phyloP scores from a whole-genome alignment of 78 protist genomes.

The Chrysochromulina parva region DNA sequence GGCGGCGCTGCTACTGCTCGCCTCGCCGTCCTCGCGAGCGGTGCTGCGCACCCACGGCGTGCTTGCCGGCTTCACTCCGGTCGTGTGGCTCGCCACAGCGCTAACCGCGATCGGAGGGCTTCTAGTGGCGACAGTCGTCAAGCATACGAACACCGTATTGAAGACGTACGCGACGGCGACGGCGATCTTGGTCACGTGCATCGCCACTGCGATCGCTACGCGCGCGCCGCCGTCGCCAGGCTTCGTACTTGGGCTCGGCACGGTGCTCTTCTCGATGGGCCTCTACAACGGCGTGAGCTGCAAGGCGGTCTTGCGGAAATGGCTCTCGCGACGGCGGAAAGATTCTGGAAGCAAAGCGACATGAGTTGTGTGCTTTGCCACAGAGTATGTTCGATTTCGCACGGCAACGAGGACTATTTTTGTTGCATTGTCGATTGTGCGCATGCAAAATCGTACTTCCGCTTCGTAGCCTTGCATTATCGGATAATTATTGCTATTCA shows the following conservation, averaged over 20 bases:
- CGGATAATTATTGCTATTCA: too few species aligned
- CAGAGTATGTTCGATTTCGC: too few species aligned
- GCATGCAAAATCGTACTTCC: too few species aligned
- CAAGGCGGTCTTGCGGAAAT: too few species aligned
- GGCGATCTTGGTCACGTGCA: not conserved
- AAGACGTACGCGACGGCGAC: slow-evolving; percentile 20
- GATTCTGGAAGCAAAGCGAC: too few species aligned
- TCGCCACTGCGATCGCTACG: not conserved
- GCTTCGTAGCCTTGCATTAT: too few species aligned
- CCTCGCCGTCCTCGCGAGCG: not conserved
- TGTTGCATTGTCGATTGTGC: too few species aligned
- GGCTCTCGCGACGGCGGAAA: too few species aligned
- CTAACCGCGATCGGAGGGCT: slow-evolving; percentile 16
- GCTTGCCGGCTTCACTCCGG: not conserved
- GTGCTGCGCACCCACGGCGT: not conserved
- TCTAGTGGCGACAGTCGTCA: slow-evolving; percentile 25
- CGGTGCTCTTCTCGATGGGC: not conserved
- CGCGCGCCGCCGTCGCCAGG: not conserved
- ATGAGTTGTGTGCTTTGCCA: too few species aligned
- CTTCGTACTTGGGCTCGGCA: not conserved
- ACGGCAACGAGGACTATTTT: too few species aligned
- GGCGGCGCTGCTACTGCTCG: not conserved
- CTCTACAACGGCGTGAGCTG: not conserved
- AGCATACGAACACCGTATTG: slow-evolving; percentile 39
- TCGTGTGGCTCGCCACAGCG: not conserved